Percentiles rank a stretch among this genome's conserved stretches.
Conservation (phyloP, 2,329 filamentous ascomycete genomes). For the Talaromyces sp. region DNA sequence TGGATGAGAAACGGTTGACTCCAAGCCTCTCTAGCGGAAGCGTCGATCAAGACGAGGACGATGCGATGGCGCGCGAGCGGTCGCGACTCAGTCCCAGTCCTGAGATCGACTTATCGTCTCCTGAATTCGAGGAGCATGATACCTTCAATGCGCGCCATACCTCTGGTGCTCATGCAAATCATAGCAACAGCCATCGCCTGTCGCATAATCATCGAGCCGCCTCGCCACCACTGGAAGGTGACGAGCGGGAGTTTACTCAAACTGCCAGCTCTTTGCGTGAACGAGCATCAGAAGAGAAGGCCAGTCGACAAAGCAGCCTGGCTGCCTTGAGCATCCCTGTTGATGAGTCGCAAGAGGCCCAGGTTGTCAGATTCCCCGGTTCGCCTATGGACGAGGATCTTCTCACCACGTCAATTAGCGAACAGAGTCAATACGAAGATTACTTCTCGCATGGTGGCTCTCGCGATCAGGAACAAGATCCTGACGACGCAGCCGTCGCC, state of each 20-base stretch:
- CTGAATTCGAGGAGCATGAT: constrained; percentile 74
- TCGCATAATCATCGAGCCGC: constrained; percentile 66
- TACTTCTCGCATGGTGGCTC: constrained; percentile 33
- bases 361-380: constrained; percentile 27
- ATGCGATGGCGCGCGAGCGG: constrained; percentile 54
- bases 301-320: constrained; percentile 35
- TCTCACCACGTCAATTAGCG: constrained; percentile 26
- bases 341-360: constrained; percentile 23
- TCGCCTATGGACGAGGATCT: constrained; percentile 32
- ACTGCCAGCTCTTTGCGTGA: constrained; percentile 79
- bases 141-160: constrained; percentile 32
- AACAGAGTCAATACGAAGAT: constrained; percentile 31
- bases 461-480: constrained; percentile 27
- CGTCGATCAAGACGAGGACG: constrained; percentile 69
- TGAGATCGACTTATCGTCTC: constrained; percentile 84
- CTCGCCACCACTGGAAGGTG: constrained; percentile 84
- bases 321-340: constrained; percentile 23
- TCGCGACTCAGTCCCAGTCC: constrained; percentile 79
- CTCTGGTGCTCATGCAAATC: constrained; percentile 5
- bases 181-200: constrained; percentile 44
- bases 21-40: constrained; percentile 76
- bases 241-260: constrained; percentile 95
- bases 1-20: constrained; percentile 65
- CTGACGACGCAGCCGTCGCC: constrained; percentile 33
- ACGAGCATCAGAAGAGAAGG: constrained; percentile 44